phyloP scores from a whole-genome alignment of 495 filamentous ascomycete species.

The Penicillium arizonense region DNA sequence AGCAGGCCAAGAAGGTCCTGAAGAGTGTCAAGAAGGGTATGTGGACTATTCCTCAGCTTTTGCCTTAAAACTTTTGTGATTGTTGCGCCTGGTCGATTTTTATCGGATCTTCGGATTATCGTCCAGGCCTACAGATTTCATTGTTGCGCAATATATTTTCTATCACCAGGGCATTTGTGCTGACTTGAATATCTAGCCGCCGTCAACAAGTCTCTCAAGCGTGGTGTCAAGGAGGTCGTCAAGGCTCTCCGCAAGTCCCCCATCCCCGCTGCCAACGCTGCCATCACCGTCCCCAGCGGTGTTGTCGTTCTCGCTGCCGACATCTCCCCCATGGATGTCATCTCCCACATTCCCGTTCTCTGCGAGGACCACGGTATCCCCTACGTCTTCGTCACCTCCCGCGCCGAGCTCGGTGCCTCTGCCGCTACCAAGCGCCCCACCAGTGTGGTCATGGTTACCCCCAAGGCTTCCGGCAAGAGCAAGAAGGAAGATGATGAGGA shows the following conservation, averaged over 20 bases:
- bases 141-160: constrained; percentile 6
- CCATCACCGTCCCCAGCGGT: constrained; percentile 55
- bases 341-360: constrained; percentile 93
- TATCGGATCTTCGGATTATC: not conserved
- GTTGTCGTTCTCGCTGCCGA: constrained; percentile 93
- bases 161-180: constrained; percentile 8
- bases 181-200: constrained; percentile 59
- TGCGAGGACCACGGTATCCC: constrained; percentile 97
- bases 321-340: constrained; percentile 96
- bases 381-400: constrained; percentile 85
- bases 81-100: not conserved
- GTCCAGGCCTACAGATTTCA: not conserved
- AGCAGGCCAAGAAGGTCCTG: constrained; percentile 86
- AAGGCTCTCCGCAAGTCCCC: constrained; percentile 92
- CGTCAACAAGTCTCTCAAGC: constrained; percentile 89
- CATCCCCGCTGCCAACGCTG: constrained; percentile 49
- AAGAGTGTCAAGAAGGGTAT: constrained; percentile 93
- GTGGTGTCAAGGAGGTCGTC: constrained; percentile 97
- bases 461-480: constrained; percentile 51
- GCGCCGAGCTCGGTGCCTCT: constrained; percentile 87
- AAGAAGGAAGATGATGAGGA: constrained; percentile 61
- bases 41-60: constrained; percentile 7
- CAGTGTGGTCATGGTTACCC: constrained; percentile 83
- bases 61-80: not conserved
- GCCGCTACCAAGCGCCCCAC: constrained; percentile 93